A percentile compares a stretch with the other conserved stretches of the same genome.
These are phyloP conservation scores for Volutella citrinella DNA, from an alignment of 2,329 filamentous ascomycete genomes.

Conservation along the genomic window DNA sequence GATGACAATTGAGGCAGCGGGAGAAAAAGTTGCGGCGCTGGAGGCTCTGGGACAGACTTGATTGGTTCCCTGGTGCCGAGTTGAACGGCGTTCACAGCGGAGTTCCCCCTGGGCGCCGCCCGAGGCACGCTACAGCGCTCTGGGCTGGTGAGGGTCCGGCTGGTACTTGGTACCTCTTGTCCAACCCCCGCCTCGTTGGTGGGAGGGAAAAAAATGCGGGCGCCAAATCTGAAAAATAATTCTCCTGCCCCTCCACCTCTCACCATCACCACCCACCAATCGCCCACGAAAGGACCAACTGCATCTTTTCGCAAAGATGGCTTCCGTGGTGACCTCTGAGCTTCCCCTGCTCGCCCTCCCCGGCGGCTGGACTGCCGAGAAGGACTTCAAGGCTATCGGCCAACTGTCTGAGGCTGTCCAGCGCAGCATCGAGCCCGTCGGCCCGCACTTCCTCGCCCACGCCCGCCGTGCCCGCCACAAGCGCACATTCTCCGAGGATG, in stretches of 20 bases:
- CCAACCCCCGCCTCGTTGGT: too few species aligned
- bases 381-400: slow-evolving; percentile 85
- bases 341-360: slow-evolving; percentile 73
- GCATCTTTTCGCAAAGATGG: slow-evolving; percentile 48
- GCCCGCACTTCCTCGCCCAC: slow-evolving; percentile 96
- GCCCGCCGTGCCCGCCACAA: slow-evolving; percentile 93
- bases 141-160: too few species aligned
- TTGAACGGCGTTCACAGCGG: too few species aligned
- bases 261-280: slow-evolving; percentile 18
- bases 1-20: too few species aligned
- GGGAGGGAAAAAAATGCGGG: slow-evolving; percentile 6
- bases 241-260: slow-evolving; percentile 10
- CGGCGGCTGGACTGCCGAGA: slow-evolving; percentile 79
- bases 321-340: slow-evolving; percentile 57
- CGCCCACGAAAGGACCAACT: too few species aligned
- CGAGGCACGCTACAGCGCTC: too few species aligned
- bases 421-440: slow-evolving; percentile 91
- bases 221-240: too few species aligned
- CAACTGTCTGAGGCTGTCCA: slow-evolving; percentile 73
- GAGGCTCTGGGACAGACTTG: too few species aligned
- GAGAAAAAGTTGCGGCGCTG: too few species aligned
- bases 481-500: slow-evolving; percentile 97
- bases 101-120: too few species aligned
- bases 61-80: too few species aligned
- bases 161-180: too few species aligned